Base-by-base conservation (phyloP, 2,329 filamentous ascomycete genomes). In the Colletotrichum musae region DNA sequence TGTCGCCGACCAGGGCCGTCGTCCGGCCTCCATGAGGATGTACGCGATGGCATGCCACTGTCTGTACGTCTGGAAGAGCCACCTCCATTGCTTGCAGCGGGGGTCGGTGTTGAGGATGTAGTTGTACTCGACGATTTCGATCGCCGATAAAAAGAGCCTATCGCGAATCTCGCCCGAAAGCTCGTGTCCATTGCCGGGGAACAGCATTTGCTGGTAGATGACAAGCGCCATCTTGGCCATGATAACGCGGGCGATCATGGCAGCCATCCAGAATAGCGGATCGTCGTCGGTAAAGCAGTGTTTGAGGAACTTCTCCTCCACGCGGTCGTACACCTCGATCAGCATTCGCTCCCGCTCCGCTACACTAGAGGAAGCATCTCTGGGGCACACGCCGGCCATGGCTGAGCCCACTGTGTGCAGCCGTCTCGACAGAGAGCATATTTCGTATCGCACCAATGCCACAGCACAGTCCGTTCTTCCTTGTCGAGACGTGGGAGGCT, bases 211-310 rank as follows among this genome's bases (percentile, higher is more conserved):
- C 73, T 95, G 91, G 74, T 95, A 93, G 2, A 94, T 87, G 69
- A 94, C 87, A 43, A 96, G 85, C 82, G 91, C 93, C 83, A 94
- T 89, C 79, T 94, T 95, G 60, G 91, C 90, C 80, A 94, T 88
- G 71, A 95, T 89, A 39, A 95, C 84, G 10, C 92, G 88, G 3
- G 89, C 87, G 26, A 93, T 85, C 32, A 92, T 92, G 4, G 89
- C 90, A 7, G 88, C 88, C 28, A 92, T 87, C 90, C 91, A 93
- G 71, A 90, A 90, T 1, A 93, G 80, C 0, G 87, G 84, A 53
- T 87, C 78, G 18, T 81, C 77, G 75, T 85, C 83, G 59, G 85
- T 85, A 3, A 64, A 51, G 9, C 64, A 71, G 65, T 89, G 82
- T 45, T 80, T 79, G 21, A 90, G 79, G 72, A 89, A 89, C 62